A percentile compares a stretch with the other conserved stretches of the same genome.
These are phyloP conservation scores for Ophiostoma australiae DNA, from an alignment of 2,329 filamentous ascomycete species.

Conservation along the genomic window DNA sequence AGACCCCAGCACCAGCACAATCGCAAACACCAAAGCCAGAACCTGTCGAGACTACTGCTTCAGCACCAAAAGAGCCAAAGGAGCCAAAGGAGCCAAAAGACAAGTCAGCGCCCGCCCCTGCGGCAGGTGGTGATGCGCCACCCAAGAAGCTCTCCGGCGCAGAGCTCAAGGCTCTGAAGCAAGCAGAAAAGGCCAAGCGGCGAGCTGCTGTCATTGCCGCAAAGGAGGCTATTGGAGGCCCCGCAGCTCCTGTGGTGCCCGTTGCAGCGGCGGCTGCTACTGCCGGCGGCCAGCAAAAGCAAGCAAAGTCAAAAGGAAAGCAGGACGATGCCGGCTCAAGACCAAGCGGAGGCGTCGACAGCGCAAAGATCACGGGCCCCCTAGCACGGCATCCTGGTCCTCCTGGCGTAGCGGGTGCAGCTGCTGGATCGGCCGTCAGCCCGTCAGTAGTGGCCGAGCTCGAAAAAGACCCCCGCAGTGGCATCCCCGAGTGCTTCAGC, in stretches of 20 bases:
- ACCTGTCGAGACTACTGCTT: background rate
- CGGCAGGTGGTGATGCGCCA: constrained; percentile 25
- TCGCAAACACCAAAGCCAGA: background rate
- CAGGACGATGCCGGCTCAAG: constrained; percentile 39
- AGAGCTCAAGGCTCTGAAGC: constrained; percentile 81
- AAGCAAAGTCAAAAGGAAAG: constrained; percentile 36
- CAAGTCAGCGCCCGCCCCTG: constrained; percentile 20
- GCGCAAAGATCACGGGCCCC: constrained; percentile 21
- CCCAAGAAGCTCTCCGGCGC: constrained; percentile 61
- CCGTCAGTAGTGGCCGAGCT: constrained; percentile 40
- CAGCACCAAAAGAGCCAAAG: background rate
- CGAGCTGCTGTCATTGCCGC: constrained; percentile 65
- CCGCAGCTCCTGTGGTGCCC: constrained; percentile 37
- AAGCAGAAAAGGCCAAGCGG: constrained; percentile 85
- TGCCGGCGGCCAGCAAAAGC: constrained; percentile 42
- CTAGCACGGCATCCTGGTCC: constrained; percentile 29
- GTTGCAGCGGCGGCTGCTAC: constrained; percentile 30
- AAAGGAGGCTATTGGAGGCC: constrained; percentile 42
- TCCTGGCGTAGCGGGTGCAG: constrained; percentile 30
- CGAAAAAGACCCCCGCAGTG: constrained; percentile 57
- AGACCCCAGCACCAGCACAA: background rate
- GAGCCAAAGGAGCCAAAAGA: constrained; percentile 17
- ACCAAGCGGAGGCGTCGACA: constrained; percentile 23
- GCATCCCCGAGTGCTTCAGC: constrained; percentile 69
- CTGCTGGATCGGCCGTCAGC: constrained; percentile 25